Evolutionary conservation across 2,329 filamentous ascomycete genomes (phyloP).

Genomic region (Talaromyces sp.): DNA sequence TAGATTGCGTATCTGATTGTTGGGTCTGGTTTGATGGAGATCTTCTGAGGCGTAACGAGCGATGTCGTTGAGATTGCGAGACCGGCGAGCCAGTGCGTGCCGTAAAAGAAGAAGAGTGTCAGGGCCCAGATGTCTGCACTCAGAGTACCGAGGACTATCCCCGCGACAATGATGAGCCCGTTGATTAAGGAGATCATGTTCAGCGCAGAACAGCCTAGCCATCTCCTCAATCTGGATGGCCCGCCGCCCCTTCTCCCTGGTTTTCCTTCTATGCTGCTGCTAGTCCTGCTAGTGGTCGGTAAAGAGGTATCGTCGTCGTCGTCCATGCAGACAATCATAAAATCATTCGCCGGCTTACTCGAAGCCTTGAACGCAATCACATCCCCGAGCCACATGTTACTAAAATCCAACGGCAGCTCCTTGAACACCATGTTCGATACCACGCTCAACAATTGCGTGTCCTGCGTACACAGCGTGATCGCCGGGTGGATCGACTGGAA

Average conservation of each 20-base stretch:
- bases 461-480: conserved; percentile 29
- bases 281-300: background rate
- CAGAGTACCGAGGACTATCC: conserved; percentile 27
- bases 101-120: conserved; percentile 29
- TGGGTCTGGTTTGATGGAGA: conserved; percentile 19
- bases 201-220: conserved; percentile 21
- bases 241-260: background rate
- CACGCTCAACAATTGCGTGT: conserved; percentile 27
- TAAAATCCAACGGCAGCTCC: conserved; percentile 29
- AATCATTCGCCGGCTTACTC: conserved; percentile 27
- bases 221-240: conserved; percentile 18
- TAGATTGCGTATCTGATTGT: conserved; percentile 29
- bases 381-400: conserved; percentile 29
- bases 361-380: conserved; percentile 28
- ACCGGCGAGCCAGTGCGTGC: conserved; percentile 29
- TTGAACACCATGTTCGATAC: conserved; percentile 32
- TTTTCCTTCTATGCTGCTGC: background rate
- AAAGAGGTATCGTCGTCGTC: conserved; percentile 9
- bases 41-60: conserved; percentile 23
- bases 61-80: conserved; percentile 25
- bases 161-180: conserved; percentile 26
- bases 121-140: conserved; percentile 32
- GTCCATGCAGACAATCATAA: conserved; percentile 28
- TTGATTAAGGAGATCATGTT: conserved; percentile 25
- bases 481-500: conserved; percentile 27